A percentile compares a stretch with the other conserved stretches of the same genome.
Evolutionary conservation across 345 rosid genomes (phyloP).

Genomic region (Melaleuca quinquenervia): DNA sequence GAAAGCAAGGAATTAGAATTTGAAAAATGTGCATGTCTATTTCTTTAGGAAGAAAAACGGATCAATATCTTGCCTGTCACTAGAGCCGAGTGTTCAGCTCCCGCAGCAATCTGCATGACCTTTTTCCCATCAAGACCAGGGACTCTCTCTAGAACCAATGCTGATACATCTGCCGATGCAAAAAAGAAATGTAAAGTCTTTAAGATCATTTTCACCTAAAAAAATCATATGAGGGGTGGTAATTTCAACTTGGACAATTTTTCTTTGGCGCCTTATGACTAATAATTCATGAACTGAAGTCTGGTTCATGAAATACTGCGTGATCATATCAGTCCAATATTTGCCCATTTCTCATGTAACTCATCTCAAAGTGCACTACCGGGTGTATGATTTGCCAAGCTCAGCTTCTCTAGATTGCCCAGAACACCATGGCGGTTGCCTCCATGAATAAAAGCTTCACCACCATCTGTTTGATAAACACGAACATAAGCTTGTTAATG

Average conservation of each 20-base stretch:
- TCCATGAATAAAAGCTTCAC: constrained; percentile 58
- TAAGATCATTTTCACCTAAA: neutral
- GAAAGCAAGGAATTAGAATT: neutral
- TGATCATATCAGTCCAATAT: neutral
- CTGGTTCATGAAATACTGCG: neutral
- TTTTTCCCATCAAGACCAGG: constrained; percentile 24
- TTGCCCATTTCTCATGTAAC: neutral
- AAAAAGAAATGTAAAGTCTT: neutral
- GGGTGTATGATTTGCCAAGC: constrained; percentile 13
- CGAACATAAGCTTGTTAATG: neutral
- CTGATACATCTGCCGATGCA: neutral
- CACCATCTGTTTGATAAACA: constrained; percentile 32
- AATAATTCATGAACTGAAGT: neutral
- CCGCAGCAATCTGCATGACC: constrained; percentile 56
- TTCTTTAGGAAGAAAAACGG: neutral
- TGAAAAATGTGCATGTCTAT: neutral
- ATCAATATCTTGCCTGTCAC: constrained; percentile 38
- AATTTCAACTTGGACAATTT: neutral
- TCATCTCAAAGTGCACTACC: constrained; percentile 15
- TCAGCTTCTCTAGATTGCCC: constrained; percentile 29
- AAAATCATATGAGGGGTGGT: neutral
- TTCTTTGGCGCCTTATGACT: neutral
- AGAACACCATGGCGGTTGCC: constrained; percentile 39
- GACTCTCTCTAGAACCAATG: constrained; percentile 32
- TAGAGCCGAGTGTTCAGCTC: constrained; percentile 85